phyloP scores from a whole-genome alignment of 1,139 yeast species.

The Geotrichum aggregatum region DNA sequence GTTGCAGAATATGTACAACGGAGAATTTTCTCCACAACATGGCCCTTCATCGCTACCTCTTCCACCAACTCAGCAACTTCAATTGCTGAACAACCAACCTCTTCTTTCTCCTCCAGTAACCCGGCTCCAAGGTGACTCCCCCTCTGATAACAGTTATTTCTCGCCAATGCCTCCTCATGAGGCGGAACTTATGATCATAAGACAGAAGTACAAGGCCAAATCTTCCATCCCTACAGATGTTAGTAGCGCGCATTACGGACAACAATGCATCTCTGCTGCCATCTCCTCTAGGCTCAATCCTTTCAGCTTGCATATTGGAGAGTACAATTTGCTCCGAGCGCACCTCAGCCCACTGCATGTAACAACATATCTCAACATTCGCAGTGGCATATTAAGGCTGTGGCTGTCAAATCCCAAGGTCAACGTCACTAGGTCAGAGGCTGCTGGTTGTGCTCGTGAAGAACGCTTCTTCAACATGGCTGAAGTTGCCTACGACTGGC shows the following conservation, averaged over 20 bases:
- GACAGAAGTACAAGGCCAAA: slow-evolving; percentile 39
- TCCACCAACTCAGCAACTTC: slow-evolving; percentile 13
- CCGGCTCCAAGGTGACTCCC: slow-evolving; percentile 14
- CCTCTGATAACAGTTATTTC: slow-evolving; percentile 17
- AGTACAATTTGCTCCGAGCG: slow-evolving; percentile 38
- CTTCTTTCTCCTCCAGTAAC: slow-evolving; percentile 18
- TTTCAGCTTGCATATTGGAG: slow-evolving; percentile 37
- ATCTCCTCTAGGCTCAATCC: slow-evolving; percentile 43
- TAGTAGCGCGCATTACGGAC: slow-evolving; percentile 39
- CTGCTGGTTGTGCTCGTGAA: slow-evolving; percentile 44
- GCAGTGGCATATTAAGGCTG: slow-evolving; percentile 44
- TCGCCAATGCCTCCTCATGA: slow-evolving; percentile 22
- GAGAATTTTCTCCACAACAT: slow-evolving; percentile 4
- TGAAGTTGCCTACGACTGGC: slow-evolving; percentile 44
- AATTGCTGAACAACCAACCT: slow-evolving; percentile 14
- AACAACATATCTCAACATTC: slow-evolving; percentile 42
- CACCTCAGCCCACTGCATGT: slow-evolving; percentile 40
- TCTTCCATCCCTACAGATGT: slow-evolving; percentile 42
- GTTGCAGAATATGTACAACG: background rate
- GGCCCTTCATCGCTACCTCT: slow-evolving; percentile 4
- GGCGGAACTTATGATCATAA: slow-evolving; percentile 23
- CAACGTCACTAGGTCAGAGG: slow-evolving; percentile 42
- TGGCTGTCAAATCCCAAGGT: slow-evolving; percentile 46
- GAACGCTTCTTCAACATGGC: slow-evolving; percentile 42
- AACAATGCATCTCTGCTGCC: slow-evolving; percentile 44